These are phyloP conservation scores for Apiotrichum akiyoshidainum DNA, from an alignment of 1,284 basidiomycete species.

Conservation along the genomic window DNA sequence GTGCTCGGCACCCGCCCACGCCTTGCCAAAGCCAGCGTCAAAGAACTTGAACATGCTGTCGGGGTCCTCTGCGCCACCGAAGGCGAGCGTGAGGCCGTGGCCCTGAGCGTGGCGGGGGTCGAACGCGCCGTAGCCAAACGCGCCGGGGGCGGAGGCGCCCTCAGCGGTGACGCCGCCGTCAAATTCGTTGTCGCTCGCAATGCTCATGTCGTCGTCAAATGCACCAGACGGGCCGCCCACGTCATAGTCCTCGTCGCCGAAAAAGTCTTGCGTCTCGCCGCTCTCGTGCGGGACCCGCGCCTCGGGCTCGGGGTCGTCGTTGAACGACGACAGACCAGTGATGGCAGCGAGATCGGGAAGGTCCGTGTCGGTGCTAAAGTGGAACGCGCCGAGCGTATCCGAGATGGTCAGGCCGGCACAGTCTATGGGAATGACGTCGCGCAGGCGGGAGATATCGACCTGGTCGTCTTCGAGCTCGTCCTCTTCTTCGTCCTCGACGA, in stretches of 20 bases:
- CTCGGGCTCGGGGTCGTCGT: slow-evolving; percentile 22
- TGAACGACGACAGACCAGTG: slow-evolving; percentile 31
- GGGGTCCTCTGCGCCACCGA: slow-evolving; percentile 60
- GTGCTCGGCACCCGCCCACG: slow-evolving; percentile 98
- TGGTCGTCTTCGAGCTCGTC: slow-evolving; percentile 55
- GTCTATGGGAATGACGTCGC: slow-evolving; percentile 67
- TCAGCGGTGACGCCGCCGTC: slow-evolving; percentile 26
- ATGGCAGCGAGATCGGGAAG: slow-evolving; percentile 52
- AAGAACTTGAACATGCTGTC: slow-evolving; percentile 85
- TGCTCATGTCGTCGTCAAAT: slow-evolving; percentile 48
- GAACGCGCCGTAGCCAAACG: slow-evolving; percentile 59
- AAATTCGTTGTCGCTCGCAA: slow-evolving; percentile 50
- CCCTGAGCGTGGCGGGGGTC: slow-evolving; percentile 66
- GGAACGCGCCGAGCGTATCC: slow-evolving; percentile 73
- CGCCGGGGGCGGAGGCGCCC: slow-evolving; percentile 19
- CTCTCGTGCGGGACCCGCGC: slow-evolving; percentile 2
- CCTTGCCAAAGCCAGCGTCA: slow-evolving; percentile 82
- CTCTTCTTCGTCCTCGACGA: slow-evolving; percentile 68
- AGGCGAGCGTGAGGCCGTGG: slow-evolving; percentile 77
- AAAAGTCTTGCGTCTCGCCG: slow-evolving; percentile 50
- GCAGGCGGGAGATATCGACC: slow-evolving; percentile 59
- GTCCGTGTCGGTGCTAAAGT: slow-evolving; percentile 65
- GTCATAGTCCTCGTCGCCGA: slow-evolving; percentile 64
- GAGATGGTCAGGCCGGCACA: slow-evolving; percentile 71
- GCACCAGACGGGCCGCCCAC: slow-evolving; percentile 63